Conservation (phyloP, 2,329 filamentous ascomycete genomes). For the Cryphonectria naterciae region DNA sequence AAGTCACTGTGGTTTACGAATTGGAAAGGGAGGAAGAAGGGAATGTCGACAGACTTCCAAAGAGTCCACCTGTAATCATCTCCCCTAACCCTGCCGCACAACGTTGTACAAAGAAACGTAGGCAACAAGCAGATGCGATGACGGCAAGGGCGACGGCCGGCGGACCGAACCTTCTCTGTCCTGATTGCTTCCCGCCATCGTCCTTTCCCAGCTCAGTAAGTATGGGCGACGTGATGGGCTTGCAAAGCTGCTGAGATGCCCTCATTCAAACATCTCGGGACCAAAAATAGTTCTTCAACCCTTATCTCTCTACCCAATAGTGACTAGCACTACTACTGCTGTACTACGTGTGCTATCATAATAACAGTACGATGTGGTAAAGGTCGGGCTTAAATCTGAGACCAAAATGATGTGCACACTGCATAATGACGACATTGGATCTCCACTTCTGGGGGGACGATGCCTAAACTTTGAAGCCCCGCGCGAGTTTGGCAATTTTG, state of each 20-base stretch:
- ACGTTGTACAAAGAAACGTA: neutral
- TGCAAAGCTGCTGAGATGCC: neutral
- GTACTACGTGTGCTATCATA: neutral
- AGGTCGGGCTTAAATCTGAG: slow-evolving; percentile 18
- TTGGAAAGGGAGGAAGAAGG: neutral
- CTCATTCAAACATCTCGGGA: too few relatives aligned
- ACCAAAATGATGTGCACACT: slow-evolving; percentile 5
- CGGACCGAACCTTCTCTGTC: slow-evolving; percentile 10
- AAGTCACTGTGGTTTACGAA: neutral
- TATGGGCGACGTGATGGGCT: neutral
- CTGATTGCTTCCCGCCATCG: neutral
- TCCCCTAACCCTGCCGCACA: slow-evolving; percentile 7
- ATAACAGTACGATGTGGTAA: neutral
- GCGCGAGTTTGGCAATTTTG: neutral
- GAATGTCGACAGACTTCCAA: neutral
- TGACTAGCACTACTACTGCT: neutral
- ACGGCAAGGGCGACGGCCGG: neutral
- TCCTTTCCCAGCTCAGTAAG: neutral
- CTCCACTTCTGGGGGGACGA: slow-evolving; percentile 2
- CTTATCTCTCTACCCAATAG: neutral
- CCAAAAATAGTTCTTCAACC: neutral
- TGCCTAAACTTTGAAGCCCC: neutral
- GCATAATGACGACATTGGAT: slow-evolving; percentile 26
- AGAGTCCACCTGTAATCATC: neutral
- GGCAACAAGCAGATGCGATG: neutral